Evolutionary conservation across 2,329 filamentous ascomycete genomes (phyloP).

Genomic region (Drechslerella stenobrocha): DNA sequence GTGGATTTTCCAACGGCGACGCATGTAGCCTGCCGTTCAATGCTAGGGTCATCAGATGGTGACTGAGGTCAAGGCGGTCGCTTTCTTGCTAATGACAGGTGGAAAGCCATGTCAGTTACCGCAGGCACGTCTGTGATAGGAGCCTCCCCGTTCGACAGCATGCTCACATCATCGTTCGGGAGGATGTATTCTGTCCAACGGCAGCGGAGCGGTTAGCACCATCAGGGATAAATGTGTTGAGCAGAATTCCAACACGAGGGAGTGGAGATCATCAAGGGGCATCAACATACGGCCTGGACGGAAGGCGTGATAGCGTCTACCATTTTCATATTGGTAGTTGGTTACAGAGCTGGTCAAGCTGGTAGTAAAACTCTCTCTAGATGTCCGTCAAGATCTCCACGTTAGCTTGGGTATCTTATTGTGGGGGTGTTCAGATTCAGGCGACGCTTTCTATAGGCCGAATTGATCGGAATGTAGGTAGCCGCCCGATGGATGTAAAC

Average conservation of each 20-base stretch:
- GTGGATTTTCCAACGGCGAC: slow-evolving; percentile 58
- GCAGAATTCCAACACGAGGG: neutral
- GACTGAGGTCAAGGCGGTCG: slow-evolving; percentile 47
- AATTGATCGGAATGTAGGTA: no score
- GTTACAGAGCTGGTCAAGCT: slow-evolving; percentile 12
- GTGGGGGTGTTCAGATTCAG: no score
- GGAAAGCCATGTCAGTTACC: neutral
- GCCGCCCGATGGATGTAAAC: no score
- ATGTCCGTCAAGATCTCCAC: neutral
- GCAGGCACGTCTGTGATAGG: neutral
- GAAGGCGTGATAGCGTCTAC: slow-evolving; percentile 18
- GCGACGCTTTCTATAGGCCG: no score
- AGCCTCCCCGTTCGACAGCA: neutral
- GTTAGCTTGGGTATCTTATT: no score
- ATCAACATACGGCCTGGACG: slow-evolving; percentile 8
- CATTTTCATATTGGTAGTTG: slow-evolving; percentile 23
- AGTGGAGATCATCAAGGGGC: neutral
- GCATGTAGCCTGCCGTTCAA: slow-evolving; percentile 57
- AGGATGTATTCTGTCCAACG: slow-evolving; percentile 20
- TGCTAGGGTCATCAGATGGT: slow-evolving; percentile 57
- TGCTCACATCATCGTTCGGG: slow-evolving; percentile 19
- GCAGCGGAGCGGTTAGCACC: neutral
- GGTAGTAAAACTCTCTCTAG: slow-evolving; percentile 15
- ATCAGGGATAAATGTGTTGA: neutral
- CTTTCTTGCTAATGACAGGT: slow-evolving; percentile 10